These are phyloP conservation scores for Dimocarpus longan DNA, from an alignment of 345 rosid genomes.

Conservation along the genomic window DNA sequence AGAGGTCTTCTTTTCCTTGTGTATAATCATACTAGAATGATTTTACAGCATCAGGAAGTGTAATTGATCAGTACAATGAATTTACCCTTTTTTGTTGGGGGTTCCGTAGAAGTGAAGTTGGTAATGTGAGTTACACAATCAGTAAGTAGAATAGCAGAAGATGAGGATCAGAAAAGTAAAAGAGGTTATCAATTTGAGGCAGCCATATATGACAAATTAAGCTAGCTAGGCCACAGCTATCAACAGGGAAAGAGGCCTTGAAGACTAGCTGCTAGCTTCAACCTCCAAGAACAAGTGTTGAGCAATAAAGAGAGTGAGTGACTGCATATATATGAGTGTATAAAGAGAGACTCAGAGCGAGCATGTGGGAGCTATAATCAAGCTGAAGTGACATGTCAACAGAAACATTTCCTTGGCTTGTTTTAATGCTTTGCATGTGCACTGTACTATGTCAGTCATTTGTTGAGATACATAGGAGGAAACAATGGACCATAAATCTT, in stretches of 20 bases:
- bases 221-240: neutral
- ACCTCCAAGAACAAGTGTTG: neutral
- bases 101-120: neutral
- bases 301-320: conserved; percentile 16
- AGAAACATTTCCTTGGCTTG: conserved; percentile 7
- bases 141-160: neutral
- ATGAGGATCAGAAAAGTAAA: neutral
- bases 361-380: conserved; percentile 17
- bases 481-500: neutral
- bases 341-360: neutral
- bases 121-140: neutral
- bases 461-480: neutral
- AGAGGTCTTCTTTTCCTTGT: too few relatives aligned
- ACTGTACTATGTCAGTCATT: conserved; percentile 21
- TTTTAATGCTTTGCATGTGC: conserved; percentile 32
- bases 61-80: too few relatives aligned
- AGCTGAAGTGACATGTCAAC: conserved; percentile 15
- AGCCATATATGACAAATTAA: neutral
- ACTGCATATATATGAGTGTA: neutral
- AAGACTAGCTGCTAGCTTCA: neutral
- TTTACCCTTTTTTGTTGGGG: too few relatives aligned
- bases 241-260: neutral
- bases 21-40: too few relatives aligned
- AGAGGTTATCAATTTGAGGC: neutral
- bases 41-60: too few relatives aligned